These are phyloP conservation scores for Kwoniella heveanensis DNA, from an alignment of 768 basidiomycete species.

Conservation along the genomic window DNA sequence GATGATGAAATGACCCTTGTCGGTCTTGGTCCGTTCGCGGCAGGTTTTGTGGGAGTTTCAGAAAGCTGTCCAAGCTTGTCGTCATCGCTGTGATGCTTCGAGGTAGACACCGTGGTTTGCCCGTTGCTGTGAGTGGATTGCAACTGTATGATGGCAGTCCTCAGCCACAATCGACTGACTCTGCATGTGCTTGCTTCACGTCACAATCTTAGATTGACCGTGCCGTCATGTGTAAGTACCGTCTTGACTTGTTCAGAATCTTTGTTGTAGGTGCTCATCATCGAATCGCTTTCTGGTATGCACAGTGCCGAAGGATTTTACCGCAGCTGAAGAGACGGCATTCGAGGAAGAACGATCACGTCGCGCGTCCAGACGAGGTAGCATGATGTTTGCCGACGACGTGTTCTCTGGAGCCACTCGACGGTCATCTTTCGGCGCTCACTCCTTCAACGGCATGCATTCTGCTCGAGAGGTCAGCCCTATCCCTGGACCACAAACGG, in stretches of 20 bases:
- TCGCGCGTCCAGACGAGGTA: constrained; percentile 36
- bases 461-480: constrained; percentile 9
- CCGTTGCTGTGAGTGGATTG: constrained; percentile 44
- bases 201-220: constrained; percentile 48
- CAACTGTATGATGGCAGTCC: no score
- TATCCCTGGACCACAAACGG: constrained; percentile 13
- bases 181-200: no score
- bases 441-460: constrained; percentile 6
- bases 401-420: constrained; percentile 13
- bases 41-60: constrained; percentile 79
- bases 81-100: constrained; percentile 88
- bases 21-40: no score
- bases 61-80: constrained; percentile 82
- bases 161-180: no score
- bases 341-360: constrained; percentile 52
- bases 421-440: constrained; percentile 13
- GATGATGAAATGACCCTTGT: constrained; percentile 34
- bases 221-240: constrained; percentile 52
- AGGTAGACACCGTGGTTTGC: constrained; percentile 77
- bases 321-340: constrained; percentile 49
- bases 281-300: background rate
- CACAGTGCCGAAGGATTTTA: constrained; percentile 53
- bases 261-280: no score
- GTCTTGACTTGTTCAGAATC: background rate
- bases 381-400: constrained; percentile 24